A percentile compares a stretch with the other conserved stretches of the same genome.
Conservation (phyloP, 495 filamentous ascomycete genomes). For the Hyphodiscus hymeniophilus region DNA sequence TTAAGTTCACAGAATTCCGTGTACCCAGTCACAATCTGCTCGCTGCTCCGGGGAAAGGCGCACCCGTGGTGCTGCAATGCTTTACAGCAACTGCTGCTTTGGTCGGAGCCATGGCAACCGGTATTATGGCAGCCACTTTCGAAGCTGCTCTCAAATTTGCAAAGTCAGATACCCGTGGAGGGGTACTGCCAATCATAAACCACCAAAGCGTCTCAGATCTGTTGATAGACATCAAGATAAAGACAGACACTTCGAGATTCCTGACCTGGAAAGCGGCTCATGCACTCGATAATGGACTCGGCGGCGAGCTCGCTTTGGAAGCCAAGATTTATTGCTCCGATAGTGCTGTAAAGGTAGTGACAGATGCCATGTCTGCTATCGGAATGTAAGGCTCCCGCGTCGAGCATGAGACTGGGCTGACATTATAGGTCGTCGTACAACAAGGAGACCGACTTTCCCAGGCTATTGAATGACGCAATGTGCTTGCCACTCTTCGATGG, state of each 20-base stretch:
- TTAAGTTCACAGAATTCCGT: conserved; percentile 37
- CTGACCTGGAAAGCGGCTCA: conserved; percentile 45
- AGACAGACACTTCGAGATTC: conserved; percentile 39
- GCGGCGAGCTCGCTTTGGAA: conserved; percentile 36
- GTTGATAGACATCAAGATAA: conserved; percentile 44
- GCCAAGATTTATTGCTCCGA: conserved; percentile 47
- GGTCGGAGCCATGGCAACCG: conserved; percentile 45
- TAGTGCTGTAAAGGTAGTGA: conserved; percentile 34
- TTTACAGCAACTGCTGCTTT: conserved; percentile 39
- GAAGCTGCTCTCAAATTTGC: conserved; percentile 42
- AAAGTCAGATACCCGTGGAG: conserved; percentile 33
- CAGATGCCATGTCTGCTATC: conserved; percentile 41
- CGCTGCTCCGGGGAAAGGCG: conserved; percentile 32
- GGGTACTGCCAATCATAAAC: conserved; percentile 33
- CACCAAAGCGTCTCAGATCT: conserved; percentile 43
- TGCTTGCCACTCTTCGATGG: conserved; percentile 47
- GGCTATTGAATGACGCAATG: conserved; percentile 40
- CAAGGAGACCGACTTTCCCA: conserved; percentile 32
- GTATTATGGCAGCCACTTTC: conserved; percentile 45
- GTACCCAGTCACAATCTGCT: conserved; percentile 40
- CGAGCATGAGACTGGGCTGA: not conserved
- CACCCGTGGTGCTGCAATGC: conserved; percentile 26
- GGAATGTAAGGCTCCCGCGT: conserved; percentile 31
- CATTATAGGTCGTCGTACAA: conserved; percentile 33
- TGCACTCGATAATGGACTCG: conserved; percentile 31